Base-by-base conservation (phyloP, 306 rosid species). In the Adenanthera pavonina region DNA sequence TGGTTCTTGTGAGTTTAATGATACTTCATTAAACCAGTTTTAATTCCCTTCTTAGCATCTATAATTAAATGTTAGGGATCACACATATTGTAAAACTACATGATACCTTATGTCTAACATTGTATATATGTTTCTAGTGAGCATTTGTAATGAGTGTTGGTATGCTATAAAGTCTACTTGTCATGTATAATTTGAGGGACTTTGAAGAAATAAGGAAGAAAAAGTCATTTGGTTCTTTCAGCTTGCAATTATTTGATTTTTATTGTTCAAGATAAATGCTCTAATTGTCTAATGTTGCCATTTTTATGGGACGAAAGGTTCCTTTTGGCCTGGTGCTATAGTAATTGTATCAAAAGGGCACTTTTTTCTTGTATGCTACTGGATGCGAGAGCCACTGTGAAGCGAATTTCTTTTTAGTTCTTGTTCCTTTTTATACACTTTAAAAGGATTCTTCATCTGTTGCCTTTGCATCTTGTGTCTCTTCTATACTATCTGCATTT, bases 1-100 rank as follows among this genome's bases (percentile, higher is more conserved):
- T 94, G 98, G 97, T 44, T 91, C 73, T 84, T 94, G 96, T 94
- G 77, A 91, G 98, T 90, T 83, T 14, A 14, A 35, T 54, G 41
- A 10, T 33, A 59, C 79, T 20, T 74, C 12, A 46, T 49, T 62
- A 10, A 19, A 49, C 19, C 35, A 5, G 12, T 7, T 48, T 56
- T 57, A 3, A 14, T 72, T 33, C 19, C 6, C 33, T 17, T 53
- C 6, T 20, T 12, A 13, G 20, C 0, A 15, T 16, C 4, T 51
- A 8, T n/a, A 6, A 1, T 56, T 17, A 73, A 53, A 52, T 73
- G 34, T 17, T n/a, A 35, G 9, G 67, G 78, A n/a, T 25, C 51
- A 25, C 38, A 3, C 34, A 60, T 41, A 8, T 10, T 25, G 2
- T 61, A 59, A 56, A 56, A 43, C 16, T 43, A 13, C 5, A 59